phyloP scores from a whole-genome alignment of 345 rosid species.

The Euphorbia tirucalli region DNA sequence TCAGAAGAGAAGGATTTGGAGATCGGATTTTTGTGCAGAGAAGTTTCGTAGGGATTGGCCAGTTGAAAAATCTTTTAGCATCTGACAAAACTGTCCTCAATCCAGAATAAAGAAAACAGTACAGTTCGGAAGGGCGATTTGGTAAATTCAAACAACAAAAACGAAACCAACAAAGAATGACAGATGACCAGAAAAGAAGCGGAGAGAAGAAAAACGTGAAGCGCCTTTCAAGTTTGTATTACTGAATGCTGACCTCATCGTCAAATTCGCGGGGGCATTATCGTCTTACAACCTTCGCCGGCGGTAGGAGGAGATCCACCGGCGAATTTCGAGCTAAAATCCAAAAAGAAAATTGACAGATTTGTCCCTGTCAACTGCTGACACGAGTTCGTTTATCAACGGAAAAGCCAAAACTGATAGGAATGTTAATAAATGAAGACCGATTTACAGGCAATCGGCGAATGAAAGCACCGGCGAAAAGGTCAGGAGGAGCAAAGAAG shows the following conservation, averaged over 20 bases:
- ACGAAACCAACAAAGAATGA: constrained; percentile 20
- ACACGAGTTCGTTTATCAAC: not conserved
- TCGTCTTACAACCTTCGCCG: constrained; percentile 22
- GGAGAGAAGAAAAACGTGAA: constrained; percentile 38
- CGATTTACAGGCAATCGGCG: not conserved
- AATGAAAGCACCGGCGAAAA: not conserved
- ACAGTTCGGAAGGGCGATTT: constrained; percentile 19
- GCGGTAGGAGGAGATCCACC: constrained; percentile 18
- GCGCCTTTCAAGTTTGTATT: constrained; percentile 17
- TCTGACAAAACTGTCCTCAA: constrained; percentile 32
- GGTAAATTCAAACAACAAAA: constrained; percentile 12
- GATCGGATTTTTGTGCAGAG: constrained; percentile 5
- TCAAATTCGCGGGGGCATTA: constrained; percentile 19
- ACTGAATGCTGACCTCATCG: constrained; percentile 19
- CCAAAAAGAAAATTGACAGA: constrained; percentile 7
- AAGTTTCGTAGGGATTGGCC: constrained; percentile 23
- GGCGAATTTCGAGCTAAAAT: not conserved
- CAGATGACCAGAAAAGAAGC: constrained; percentile 35
- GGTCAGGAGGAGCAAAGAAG: not conserved
- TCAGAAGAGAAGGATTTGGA: not conserved
- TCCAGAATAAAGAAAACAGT: not conserved
- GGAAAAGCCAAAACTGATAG: not conserved
- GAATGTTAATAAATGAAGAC: not conserved
- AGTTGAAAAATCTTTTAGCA: not conserved
- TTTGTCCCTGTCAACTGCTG: constrained; percentile 18